phyloP scores from a whole-genome alignment of 352 stramenopile species.

The Globisporangium solare region DNA sequence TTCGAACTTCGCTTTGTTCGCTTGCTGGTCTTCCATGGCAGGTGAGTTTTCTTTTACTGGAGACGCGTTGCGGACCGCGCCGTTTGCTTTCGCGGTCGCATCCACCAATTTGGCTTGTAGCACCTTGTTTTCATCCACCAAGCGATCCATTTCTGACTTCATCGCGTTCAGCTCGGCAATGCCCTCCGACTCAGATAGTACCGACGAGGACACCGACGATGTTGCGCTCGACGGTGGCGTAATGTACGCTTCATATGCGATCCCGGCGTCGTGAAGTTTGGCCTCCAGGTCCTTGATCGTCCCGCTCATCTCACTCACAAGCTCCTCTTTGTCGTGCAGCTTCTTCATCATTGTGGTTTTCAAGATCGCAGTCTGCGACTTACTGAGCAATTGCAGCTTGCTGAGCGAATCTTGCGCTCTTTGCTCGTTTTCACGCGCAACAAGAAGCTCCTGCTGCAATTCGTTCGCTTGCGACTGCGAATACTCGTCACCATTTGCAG shows the following conservation, averaged over 20 bases:
- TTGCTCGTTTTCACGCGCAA: slow-evolving; percentile 60
- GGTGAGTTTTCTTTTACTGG: slow-evolving; percentile 2
- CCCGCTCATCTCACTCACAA: slow-evolving; percentile 57
- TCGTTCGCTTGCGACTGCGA: slow-evolving; percentile 43
- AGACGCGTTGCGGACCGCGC: not conserved
- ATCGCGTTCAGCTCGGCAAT: slow-evolving; percentile 61
- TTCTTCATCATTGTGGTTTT: slow-evolving; percentile 84
- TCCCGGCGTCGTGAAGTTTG: slow-evolving; percentile 47
- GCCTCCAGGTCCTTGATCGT: slow-evolving; percentile 61
- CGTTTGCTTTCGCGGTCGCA: not conserved
- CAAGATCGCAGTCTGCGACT: slow-evolving; percentile 78
- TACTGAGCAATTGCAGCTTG: slow-evolving; percentile 81
- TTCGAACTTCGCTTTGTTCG: slow-evolving; percentile 37
- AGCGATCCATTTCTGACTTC: slow-evolving; percentile 68
- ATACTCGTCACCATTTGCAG: slow-evolving; percentile 12
- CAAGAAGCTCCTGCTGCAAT: slow-evolving; percentile 49
- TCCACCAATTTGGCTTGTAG: slow-evolving; percentile 27
- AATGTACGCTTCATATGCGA: slow-evolving; percentile 32
- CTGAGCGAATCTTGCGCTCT: slow-evolving; percentile 73
- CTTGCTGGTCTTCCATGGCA: slow-evolving; percentile 14
- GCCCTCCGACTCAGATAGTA: slow-evolving; percentile 32
- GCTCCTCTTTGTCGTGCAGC: slow-evolving; percentile 55
- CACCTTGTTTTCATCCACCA: slow-evolving; percentile 63
- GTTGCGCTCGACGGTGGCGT: slow-evolving; percentile 11
- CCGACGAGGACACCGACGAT: slow-evolving; percentile 7